phyloP scores from a whole-genome alignment of 2,329 filamentous ascomycete species.

The Sclerotinia sclerotiorum region DNA sequence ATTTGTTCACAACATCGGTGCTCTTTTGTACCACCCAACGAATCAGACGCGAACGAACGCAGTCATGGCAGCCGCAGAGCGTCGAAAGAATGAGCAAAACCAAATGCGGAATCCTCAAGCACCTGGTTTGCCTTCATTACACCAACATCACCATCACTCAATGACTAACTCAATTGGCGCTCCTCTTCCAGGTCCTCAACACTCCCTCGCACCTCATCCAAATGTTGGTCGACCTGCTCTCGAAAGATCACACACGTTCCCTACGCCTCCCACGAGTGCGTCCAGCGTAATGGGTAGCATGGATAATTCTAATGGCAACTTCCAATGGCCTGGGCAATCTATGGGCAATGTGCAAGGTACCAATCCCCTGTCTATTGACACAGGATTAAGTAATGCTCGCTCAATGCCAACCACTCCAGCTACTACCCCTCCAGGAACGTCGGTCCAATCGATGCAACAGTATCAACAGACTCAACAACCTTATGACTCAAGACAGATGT shows the following conservation, averaged over 20 bases:
- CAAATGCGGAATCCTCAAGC: slow-evolving; percentile 59
- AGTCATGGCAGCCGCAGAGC: slow-evolving; percentile 82
- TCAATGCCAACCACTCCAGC: slow-evolving; percentile 91
- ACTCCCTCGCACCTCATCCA: slow-evolving; percentile 63
- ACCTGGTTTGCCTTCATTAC: slow-evolving; percentile 66
- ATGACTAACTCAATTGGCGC: slow-evolving; percentile 60
- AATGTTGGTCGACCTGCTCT: slow-evolving; percentile 72
- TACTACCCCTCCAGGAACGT: slow-evolving; percentile 79
- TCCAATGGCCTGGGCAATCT: slow-evolving; percentile 70
- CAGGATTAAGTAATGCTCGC: slow-evolving; percentile 71
- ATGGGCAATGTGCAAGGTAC: slow-evolving; percentile 62
- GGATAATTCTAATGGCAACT: slow-evolving; percentile 69
- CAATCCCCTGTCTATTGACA: slow-evolving; percentile 80
- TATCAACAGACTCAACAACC: slow-evolving; percentile 67
- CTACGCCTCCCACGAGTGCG: slow-evolving; percentile 90
- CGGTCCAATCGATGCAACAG: slow-evolving; percentile 73
- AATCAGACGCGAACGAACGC: slow-evolving; percentile 81
- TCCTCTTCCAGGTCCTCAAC: slow-evolving; percentile 50
- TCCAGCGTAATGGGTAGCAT: slow-evolving; percentile 77
- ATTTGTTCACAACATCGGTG: slow-evolving; percentile 96
- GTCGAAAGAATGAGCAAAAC: slow-evolving; percentile 69
- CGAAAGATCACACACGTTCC: slow-evolving; percentile 88
- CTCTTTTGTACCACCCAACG: slow-evolving; percentile 87
- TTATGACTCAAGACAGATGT: slow-evolving; percentile 81
- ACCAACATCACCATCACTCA: slow-evolving; percentile 62